A percentile compares a stretch with the other conserved stretches of the same genome.
Evolutionary conservation across 2,329 filamentous ascomycete genomes (phyloP).

Genomic region (Fusarium virguliforme): DNA sequence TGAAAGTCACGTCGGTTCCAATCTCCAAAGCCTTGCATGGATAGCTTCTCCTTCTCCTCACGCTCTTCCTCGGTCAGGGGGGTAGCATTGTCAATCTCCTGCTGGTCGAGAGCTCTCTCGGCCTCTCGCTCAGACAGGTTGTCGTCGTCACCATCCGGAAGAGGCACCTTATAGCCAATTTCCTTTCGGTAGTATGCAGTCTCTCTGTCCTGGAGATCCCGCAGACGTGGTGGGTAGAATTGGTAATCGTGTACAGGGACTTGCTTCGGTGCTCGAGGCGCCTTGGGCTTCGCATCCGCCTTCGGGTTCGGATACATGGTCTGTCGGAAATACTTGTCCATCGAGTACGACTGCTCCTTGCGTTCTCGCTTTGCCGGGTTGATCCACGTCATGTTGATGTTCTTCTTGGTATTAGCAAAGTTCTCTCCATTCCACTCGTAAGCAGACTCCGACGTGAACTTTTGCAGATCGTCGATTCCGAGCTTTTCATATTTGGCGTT

Average conservation of each 20-base stretch:
- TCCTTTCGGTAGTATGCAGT: slow-evolving; percentile 97
- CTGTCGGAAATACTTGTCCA: slow-evolving; percentile 98
- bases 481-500: slow-evolving; percentile 97
- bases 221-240: slow-evolving; percentile 89
- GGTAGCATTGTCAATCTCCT: slow-evolving; percentile 92
- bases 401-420: slow-evolving; percentile 92
- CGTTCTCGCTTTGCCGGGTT: slow-evolving; percentile 98
- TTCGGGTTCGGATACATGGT: slow-evolving; percentile 85
- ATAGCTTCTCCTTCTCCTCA: slow-evolving; percentile 86
- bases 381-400: slow-evolving; percentile 96
- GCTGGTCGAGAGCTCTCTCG: slow-evolving; percentile 88
- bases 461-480: slow-evolving; percentile 96
- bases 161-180: slow-evolving; percentile 92
- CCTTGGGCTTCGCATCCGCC: slow-evolving; percentile 93
- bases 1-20: slow-evolving; percentile 99
- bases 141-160: slow-evolving; percentile 92
- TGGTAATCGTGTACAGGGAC: slow-evolving; percentile 95
- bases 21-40: slow-evolving; percentile 87
- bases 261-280: slow-evolving; percentile 95
- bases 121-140: slow-evolving; percentile 88
- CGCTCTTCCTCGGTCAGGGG: slow-evolving; percentile 91
- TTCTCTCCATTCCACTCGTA: slow-evolving; percentile 99
- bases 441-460: slow-evolving; percentile 96
- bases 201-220: slow-evolving; percentile 94
- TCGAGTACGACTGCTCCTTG: slow-evolving; percentile 97